Evolutionary conservation across 2,329 filamentous ascomycete genomes (phyloP).

Genomic region (Byssothecium circinans): DNA sequence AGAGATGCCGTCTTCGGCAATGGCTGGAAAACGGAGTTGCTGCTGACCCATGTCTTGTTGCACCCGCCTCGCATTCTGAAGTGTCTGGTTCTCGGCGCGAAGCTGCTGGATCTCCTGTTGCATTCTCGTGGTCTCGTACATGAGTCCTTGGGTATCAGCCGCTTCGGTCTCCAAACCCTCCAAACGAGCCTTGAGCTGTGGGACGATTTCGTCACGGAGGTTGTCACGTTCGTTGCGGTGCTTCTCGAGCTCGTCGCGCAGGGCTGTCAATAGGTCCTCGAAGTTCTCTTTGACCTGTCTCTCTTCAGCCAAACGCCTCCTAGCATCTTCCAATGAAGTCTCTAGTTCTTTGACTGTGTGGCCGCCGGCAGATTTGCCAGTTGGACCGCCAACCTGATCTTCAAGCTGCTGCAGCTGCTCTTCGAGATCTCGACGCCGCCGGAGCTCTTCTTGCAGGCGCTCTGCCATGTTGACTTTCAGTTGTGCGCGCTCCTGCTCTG

Average conservation of each 20-base stretch:
- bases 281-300: constrained; percentile 88
- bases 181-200: constrained; percentile 72
- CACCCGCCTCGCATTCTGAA: constrained; percentile 52
- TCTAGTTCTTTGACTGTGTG: constrained; percentile 77
- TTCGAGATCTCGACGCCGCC: constrained; percentile 74
- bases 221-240: constrained; percentile 89
- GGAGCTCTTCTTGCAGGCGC: constrained; percentile 84
- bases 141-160: constrained; percentile 69
- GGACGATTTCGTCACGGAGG: constrained; percentile 83
- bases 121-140: constrained; percentile 80
- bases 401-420: constrained; percentile 81
- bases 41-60: constrained; percentile 51
- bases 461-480: constrained; percentile 81
- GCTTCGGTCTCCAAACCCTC: constrained; percentile 78
- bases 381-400: constrained; percentile 61
- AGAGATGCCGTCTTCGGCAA: constrained; percentile 60
- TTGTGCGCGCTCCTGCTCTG: constrained; percentile 89
- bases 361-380: constrained; percentile 32
- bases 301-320: constrained; percentile 81
- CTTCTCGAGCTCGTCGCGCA: constrained; percentile 79
- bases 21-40: constrained; percentile 59
- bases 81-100: constrained; percentile 65
- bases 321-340: constrained; percentile 75
- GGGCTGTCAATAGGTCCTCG: constrained; percentile 82
- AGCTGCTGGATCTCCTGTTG: constrained; percentile 72